phyloP scores from a whole-genome alignment of 352 stramenopile species.

The Pythium grandisporangium region DNA sequence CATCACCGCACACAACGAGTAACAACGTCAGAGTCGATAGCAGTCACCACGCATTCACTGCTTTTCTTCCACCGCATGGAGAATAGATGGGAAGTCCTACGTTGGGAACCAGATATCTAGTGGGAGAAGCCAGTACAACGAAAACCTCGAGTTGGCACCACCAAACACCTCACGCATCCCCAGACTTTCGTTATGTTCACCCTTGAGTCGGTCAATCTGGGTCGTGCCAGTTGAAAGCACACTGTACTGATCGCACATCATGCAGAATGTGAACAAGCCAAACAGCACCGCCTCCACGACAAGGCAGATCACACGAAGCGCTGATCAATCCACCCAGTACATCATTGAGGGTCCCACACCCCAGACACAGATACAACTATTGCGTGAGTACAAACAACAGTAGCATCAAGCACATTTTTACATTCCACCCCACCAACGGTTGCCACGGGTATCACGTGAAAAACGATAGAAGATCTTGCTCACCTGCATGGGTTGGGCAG shows the following conservation, averaged over 20 bases:
- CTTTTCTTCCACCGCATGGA: not conserved
- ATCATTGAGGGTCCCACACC: too few relatives aligned
- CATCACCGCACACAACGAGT: not conserved
- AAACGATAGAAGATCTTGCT: not conserved
- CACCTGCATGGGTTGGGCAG: conserved; percentile 54
- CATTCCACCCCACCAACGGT: not conserved
- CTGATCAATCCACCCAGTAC: too few relatives aligned
- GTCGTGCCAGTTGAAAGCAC: conserved; percentile 94
- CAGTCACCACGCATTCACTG: not conserved
- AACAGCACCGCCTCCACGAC: conserved; percentile 92
- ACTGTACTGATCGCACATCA: conserved; percentile 98
- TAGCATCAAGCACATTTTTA: not conserved
- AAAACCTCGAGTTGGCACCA: conserved; percentile 39
- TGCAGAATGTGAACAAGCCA: conserved; percentile 97
- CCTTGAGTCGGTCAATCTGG: conserved; percentile 97
- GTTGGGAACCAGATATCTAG: conserved; percentile 82
- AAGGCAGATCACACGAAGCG: conserved; percentile 75
- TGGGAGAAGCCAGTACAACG: conserved; percentile 74
- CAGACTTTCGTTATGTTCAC: conserved; percentile 60
- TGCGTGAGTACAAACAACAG: not conserved
- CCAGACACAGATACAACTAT: conserved; percentile 1
- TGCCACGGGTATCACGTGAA: not conserved
- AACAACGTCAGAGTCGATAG: not conserved
- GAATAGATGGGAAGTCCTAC: conserved; percentile 45
- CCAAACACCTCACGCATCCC: conserved; percentile 82